Evolutionary conservation across 805 yeast genomes (phyloP), one percentile per base, ranked within the genome.

Genomic region (Suhomyces pyralidae): DNA sequence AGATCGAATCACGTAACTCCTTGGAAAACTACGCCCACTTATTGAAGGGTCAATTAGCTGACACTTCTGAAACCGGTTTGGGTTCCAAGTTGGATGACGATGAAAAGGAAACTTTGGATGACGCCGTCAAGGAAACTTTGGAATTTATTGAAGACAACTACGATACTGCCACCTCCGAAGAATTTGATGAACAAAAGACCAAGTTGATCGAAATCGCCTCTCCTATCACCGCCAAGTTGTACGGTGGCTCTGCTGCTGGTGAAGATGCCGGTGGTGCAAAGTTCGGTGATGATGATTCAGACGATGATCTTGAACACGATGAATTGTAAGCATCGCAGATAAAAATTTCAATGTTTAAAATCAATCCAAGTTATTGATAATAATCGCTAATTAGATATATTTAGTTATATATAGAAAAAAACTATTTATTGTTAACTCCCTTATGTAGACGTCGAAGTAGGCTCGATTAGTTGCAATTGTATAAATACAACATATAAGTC

Each of bases 141-240:
- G 96, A 86, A 70, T 90, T 93, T 86, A 76, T 94, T 63, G 96
- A 90, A 63, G 97, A 87, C 66, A 74, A 88, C 74, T 84, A 80
- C 64, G 96, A 90, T 53, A 77, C 88, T 57, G 97, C 97, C 45
- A 81, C 96, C 49, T 82, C 87, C 65, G 97, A 92, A 74, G 99
- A 94, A 66, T 87, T 88, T 62, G 96, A 90, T 52, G 97, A 91
- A 73, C 96, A 91, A 77, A 89, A 83, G 75, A 92, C 88, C 63
- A 74, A 87, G 67, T 82, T 93, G 71, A 82, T 86, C 57, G 82
- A 87, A 63, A 77, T 87, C 65, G 96, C 97, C 46, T 85, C 86
- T 73, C 97, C 98, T 71, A 92, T 94, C 65, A 89, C 97, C 49
- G 81, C 93, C 59, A 94, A 93, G 79, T 76, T 93, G 53, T 75